Percentiles rank a stretch among this genome's conserved stretches.
Evolutionary conservation across 352 stramenopile species (phyloP).

Genomic region (Phytophthora pseudosyringae): DNA sequence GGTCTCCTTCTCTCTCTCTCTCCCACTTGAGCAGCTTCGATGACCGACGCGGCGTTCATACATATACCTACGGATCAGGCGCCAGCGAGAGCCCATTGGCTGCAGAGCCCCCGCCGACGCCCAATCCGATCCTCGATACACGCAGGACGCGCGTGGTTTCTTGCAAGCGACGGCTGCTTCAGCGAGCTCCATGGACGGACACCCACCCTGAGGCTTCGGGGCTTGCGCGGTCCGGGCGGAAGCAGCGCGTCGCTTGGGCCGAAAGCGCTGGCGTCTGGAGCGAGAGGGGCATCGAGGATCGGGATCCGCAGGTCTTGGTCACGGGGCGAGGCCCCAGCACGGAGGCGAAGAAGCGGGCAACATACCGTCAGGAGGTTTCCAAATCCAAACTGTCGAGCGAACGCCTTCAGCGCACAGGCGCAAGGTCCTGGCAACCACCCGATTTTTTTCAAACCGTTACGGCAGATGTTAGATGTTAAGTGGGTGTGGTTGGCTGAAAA

Average conservation of each 20-base stretch:
- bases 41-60: conserved; percentile 47
- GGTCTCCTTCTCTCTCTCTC: conserved; percentile 5
- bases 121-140: conserved; percentile 91
- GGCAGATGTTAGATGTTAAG: neutral
- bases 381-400: conserved; percentile 77
- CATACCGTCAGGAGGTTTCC: conserved; percentile 85
- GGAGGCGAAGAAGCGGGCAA: conserved; percentile 14
- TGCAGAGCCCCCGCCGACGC: conserved; percentile 5
- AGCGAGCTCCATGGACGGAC: neutral
- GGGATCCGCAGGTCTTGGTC: conserved; percentile 36
- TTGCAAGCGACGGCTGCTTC: conserved; percentile 45
- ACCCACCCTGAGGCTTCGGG: conserved; percentile 5
- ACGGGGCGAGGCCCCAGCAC: neutral
- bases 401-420: neutral
- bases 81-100: conserved; percentile 8
- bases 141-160: conserved; percentile 51
- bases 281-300: conserved; percentile 41
- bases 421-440: conserved; percentile 25
- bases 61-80: conserved; percentile 89
- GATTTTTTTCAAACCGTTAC: conserved; percentile 18
- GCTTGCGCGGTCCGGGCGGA: neutral
- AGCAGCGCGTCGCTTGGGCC: conserved; percentile 32
- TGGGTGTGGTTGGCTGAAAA: conserved; percentile 14
- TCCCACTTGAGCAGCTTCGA: conserved; percentile 5
- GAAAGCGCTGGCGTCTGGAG: conserved; percentile 32